These are phyloP conservation scores for Mortierella sp. DNA, from an alignment of 371 early-diverging fungal species.

Conservation along the genomic window DNA sequence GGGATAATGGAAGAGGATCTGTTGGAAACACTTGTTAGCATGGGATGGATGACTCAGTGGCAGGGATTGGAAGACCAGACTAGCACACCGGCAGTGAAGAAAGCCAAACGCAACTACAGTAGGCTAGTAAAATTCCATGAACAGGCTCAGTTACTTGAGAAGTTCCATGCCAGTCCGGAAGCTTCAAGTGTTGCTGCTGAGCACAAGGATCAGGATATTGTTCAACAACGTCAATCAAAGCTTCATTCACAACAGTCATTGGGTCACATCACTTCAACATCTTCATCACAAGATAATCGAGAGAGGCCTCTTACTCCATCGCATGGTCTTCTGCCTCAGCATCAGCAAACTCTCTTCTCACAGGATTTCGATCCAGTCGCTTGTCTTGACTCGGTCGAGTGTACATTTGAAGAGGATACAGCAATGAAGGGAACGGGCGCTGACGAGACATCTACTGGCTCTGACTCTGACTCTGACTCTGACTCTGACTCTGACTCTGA, in stretches of 20 bases:
- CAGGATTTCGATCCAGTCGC: constrained; percentile 27
- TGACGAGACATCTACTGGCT: not conserved
- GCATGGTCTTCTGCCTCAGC: not conserved
- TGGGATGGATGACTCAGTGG: constrained; percentile 64
- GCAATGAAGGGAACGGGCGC: not conserved
- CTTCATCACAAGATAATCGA: not conserved
- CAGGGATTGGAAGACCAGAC: constrained; percentile 5
- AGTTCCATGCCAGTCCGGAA: constrained; percentile 13
- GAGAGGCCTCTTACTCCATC: not conserved
- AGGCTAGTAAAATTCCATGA: constrained; percentile 37
- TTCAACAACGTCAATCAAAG: constrained; percentile 5
- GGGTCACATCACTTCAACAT: not conserved
- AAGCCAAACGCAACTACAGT: constrained; percentile 28
- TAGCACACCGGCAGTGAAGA: not conserved
- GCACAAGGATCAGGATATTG: constrained; percentile 15
- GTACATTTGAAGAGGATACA: constrained; percentile 18
- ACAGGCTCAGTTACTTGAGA: constrained; percentile 26
- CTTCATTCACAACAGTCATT: constrained; percentile 12
- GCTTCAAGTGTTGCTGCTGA: not conserved
- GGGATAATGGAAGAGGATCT: constrained; percentile 67
- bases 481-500: too few relatives aligned
- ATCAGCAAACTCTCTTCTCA: not conserved
- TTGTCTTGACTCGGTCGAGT: constrained; percentile 28
- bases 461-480: too few relatives aligned
- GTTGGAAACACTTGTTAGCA: constrained; percentile 60